phyloP scores from a whole-genome alignment of 345 rosid genomes.

The Hibiscus syriacus region DNA sequence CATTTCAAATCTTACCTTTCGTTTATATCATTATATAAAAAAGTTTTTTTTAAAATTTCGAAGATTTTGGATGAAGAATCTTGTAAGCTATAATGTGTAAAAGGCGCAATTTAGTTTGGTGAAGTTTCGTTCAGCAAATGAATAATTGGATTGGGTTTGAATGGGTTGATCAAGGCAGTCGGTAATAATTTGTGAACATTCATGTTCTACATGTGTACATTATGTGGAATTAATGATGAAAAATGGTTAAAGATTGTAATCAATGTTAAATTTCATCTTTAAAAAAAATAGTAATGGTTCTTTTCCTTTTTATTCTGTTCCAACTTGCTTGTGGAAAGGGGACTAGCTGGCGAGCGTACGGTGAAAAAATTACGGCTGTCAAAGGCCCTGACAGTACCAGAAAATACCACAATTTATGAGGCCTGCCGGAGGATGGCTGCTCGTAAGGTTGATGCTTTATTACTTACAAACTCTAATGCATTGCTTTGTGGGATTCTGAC shows the following conservation, averaged over 20 bases:
- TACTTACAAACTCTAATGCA: constrained; percentile 88
- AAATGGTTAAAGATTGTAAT: background rate
- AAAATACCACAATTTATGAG: constrained; percentile 63
- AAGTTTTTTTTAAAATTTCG: too few relatives aligned
- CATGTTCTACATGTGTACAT: background rate
- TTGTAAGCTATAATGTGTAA: background rate
- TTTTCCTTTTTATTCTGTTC: background rate
- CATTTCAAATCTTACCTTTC: background rate
- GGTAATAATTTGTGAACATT: background rate
- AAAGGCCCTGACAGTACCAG: constrained; percentile 89
- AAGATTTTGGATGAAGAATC: background rate
- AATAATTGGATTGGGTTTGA: background rate
- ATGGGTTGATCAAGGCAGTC: background rate
- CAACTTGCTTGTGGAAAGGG: constrained; percentile 36
- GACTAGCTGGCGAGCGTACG: constrained; percentile 83
- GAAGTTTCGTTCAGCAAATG: background rate
- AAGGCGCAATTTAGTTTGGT: background rate
- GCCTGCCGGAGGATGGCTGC: constrained; percentile 97
- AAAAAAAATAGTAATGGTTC: background rate
- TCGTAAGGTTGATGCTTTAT: constrained; percentile 84
- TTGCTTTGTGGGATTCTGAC: constrained; percentile 98
- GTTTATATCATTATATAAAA: background rate
- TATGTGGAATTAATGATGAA: background rate
- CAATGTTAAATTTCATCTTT: background rate
- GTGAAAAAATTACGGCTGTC: constrained; percentile 84